Evolutionary conservation across 768 basidiomycete genomes (phyloP).

Genomic region (Russula sp.): DNA sequence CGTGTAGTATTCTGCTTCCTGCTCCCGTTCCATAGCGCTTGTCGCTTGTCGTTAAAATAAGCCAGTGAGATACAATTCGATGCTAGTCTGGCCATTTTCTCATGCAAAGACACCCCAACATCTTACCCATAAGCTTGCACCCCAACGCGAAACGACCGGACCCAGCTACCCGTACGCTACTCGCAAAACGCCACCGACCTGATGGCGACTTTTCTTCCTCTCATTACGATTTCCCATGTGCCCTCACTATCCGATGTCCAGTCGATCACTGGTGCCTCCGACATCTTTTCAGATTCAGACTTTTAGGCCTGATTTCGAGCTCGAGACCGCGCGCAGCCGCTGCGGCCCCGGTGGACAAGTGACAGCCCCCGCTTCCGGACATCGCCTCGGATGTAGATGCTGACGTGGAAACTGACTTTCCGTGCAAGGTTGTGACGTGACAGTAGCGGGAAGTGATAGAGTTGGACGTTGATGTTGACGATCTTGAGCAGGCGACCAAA

Average conservation of each 20-base stretch:
- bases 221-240: conserved; percentile 41
- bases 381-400: conserved; percentile 30
- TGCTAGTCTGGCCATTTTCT: not conserved
- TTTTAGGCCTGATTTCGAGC: not conserved
- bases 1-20: conserved; percentile 51
- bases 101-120: conserved; percentile 54
- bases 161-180: conserved; percentile 32
- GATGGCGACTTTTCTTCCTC: conserved; percentile 54
- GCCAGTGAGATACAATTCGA: no score
- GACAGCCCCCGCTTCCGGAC: conserved; percentile 19
- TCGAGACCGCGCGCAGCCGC: not conserved
- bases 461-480: not conserved
- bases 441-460: no score
- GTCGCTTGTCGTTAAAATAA: conserved; percentile 43
- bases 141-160: conserved; percentile 61
- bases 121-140: conserved; percentile 70
- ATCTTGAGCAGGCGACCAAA: conserved; percentile 18
- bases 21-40: conserved; percentile 32
- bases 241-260: conserved; percentile 29
- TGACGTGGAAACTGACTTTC: conserved; percentile 22
- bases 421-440: conserved; percentile 19
- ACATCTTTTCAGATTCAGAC: conserved; percentile 22
- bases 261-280: conserved; percentile 22
- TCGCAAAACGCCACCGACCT: conserved; percentile 70
- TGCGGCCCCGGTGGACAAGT: not conserved